These are phyloP conservation scores for Cephaloascus fragrans DNA, from an alignment of 805 yeast genomes.

Conservation along the genomic window DNA sequence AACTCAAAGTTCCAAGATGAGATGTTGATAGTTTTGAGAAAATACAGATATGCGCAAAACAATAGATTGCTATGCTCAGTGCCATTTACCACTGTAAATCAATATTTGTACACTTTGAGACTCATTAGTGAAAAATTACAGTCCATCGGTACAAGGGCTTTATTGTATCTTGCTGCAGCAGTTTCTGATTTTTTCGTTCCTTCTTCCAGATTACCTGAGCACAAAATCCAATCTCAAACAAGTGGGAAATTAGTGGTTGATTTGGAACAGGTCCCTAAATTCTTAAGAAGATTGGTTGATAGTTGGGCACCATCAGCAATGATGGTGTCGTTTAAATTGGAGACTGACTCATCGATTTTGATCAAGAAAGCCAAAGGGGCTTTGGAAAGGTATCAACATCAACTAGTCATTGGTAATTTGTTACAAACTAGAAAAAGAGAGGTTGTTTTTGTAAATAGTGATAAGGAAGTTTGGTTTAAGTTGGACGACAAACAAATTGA, in stretches of 20 bases:
- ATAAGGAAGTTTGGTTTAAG: constrained; percentile 39
- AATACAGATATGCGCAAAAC: constrained; percentile 41
- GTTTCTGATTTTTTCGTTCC: constrained; percentile 96
- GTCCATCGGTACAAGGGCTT: constrained; percentile 42
- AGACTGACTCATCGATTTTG: constrained; percentile 69
- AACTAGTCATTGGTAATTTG: constrained; percentile 88
- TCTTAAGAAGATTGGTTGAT: constrained; percentile 77
- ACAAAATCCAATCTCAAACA: constrained; percentile 82
- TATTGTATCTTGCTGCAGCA: constrained; percentile 93
- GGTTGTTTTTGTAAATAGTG: constrained; percentile 71
- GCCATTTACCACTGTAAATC: constrained; percentile 93
- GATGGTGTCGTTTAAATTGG: constrained; percentile 91
- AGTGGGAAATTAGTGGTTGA: constrained; percentile 75
- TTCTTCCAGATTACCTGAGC: constrained; percentile 75
- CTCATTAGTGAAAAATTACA: constrained; percentile 53
- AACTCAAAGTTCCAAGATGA: constrained; percentile 48
- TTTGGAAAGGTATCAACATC: constrained; percentile 79
- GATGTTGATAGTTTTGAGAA: constrained; percentile 50
- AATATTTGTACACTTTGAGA: constrained; percentile 78
- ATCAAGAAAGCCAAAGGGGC: constrained; percentile 73
- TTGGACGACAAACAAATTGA: constrained; percentile 30
- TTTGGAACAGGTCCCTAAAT: constrained; percentile 94
- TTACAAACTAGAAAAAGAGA: constrained; percentile 81
- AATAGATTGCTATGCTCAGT: constrained; percentile 50
- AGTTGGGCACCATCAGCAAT: constrained; percentile 93